Base-by-base conservation (phyloP, 2,329 filamentous ascomycete genomes). In the Cordyceps cateniannulata region DNA sequence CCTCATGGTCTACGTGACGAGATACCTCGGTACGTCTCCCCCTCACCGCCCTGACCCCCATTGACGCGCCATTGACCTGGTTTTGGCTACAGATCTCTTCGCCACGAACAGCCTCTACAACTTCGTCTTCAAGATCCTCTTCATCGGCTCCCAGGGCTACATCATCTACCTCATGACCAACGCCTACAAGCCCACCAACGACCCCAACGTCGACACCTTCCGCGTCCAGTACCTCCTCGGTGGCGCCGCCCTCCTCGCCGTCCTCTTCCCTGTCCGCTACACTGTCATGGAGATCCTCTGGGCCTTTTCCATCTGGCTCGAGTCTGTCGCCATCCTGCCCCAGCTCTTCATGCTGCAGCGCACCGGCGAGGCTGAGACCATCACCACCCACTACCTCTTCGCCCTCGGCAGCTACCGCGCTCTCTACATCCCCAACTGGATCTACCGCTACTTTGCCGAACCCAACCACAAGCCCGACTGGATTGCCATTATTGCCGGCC, bases 271-370 rank as follows among this genome's bases (percentile, higher is more conserved):
- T 1, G 93, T 93, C 78, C 83, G 87, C 70, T 99, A 96, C 77
- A 89, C 84, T 5, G 67, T 88, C 40, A 84, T 85, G 29, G 93
- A 97, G 85, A 91, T 99, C 64, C 82, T 96, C 53, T 99, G 95
- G 95, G 89, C 95, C 24, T 99, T 98, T 75, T 96, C 90, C 59
- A 97, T 99, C 74, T 99, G 95, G 95, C 85, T 99, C 35, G 95
- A 99, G 79, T 88, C 90, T 5, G 95, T 99, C 20, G 95, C 95
- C 57, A 99, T 99, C 68, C 83, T 99, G 63, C 95, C 95, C 1
- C 95, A 99, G 79, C 84, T 99, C 58, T 98, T 99, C 77, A 96
- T 99, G 91, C 82, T 99, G 65, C 95, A 99, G 78, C 84, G 95
- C 69, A 99, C 95, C 0, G 96, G 95, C 66, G 93, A 98, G 78